Percentiles rank a stretch among this genome's conserved stretches.
Conservation (phyloP, 257 asterid genomes). For the Buddleja alternifolia region DNA sequence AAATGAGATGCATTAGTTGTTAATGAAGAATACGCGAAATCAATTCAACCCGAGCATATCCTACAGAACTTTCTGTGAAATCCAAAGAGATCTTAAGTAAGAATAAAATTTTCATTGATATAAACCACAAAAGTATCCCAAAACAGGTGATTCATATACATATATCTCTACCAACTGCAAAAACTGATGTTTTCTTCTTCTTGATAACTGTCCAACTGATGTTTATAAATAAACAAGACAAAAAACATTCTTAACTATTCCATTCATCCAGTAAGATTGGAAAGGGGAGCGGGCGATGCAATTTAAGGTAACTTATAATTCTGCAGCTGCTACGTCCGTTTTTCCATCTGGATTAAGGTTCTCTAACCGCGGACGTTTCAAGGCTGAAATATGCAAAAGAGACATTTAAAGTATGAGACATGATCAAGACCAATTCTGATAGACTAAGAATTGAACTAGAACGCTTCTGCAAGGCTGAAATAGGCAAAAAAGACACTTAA, state of each 20-base stretch:
- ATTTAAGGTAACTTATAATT: conserved; percentile 28
- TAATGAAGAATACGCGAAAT: too few species aligned
- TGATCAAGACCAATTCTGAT: not conserved
- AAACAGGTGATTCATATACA: conserved; percentile 10
- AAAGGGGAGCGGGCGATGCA: not conserved
- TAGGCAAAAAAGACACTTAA: conserved; percentile 8
- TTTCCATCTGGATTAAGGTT: conserved; percentile 30
- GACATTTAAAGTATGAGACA: not conserved
- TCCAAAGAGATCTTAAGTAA: too few species aligned
- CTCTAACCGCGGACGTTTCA: conserved; percentile 40
- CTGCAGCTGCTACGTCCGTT: conserved; percentile 31
- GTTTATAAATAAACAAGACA: not conserved
- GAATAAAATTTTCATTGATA: not conserved
- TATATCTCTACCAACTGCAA: conserved; percentile 32
- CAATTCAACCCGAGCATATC: too few species aligned
- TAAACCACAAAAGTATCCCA: not conserved
- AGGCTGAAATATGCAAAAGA: conserved; percentile 40
- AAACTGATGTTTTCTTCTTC: conserved; percentile 25
- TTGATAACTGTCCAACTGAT: not conserved
- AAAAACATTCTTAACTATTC: conserved; percentile 5
- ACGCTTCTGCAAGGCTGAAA: conserved; percentile 43
- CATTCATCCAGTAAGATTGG: not conserved
- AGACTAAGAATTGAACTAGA: not conserved
- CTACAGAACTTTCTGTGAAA: too few species aligned
- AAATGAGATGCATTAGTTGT: too few species aligned